Evolutionary conservation across 148 eudicot genomes (phyloP).

Genomic region (Chenopodium album): DNA sequence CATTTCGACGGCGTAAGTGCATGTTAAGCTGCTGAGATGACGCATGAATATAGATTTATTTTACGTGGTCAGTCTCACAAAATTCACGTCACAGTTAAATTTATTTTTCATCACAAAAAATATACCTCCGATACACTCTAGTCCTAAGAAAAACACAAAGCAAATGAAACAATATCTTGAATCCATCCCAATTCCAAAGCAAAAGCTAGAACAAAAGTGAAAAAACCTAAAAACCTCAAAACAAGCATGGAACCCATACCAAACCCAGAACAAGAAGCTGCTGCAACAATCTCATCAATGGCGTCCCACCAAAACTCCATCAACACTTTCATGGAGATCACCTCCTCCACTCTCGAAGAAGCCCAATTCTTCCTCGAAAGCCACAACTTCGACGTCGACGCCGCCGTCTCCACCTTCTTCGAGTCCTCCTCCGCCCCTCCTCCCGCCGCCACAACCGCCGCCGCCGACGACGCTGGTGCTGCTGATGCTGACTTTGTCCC

Average conservation of each 20-base stretch:
- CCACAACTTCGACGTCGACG: conserved; percentile 71
- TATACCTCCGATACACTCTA: too few relatives aligned
- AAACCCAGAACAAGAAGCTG: not conserved
- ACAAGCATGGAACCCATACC: not conserved
- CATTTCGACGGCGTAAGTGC: too few relatives aligned
- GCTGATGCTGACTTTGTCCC: not conserved
- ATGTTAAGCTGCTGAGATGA: too few relatives aligned
- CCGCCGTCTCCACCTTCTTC: conserved; percentile 78
- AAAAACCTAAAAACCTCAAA: not conserved
- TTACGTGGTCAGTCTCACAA: too few relatives aligned
- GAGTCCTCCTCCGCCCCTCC: conserved; percentile 42
- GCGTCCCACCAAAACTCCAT: conserved; percentile 25
- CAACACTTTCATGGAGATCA: conserved; percentile 59
- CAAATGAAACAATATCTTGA: not conserved
- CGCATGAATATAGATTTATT: too few relatives aligned
- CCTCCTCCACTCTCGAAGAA: conserved; percentile 49
- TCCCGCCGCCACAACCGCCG: conserved; percentile 15
- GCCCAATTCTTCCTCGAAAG: conserved; percentile 72
- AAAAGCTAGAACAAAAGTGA: not conserved
- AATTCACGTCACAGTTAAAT: too few relatives aligned
- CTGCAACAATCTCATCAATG: conserved; percentile 20
- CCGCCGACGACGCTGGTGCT: not conserved
- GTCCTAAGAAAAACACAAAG: too few relatives aligned
- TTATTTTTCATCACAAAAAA: too few relatives aligned
- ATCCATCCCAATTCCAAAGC: not conserved